Percentiles rank a stretch among this genome's conserved stretches.
phyloP scores from a whole-genome alignment of 1,139 yeast species.

The Magnusiomyces ingens region DNA sequence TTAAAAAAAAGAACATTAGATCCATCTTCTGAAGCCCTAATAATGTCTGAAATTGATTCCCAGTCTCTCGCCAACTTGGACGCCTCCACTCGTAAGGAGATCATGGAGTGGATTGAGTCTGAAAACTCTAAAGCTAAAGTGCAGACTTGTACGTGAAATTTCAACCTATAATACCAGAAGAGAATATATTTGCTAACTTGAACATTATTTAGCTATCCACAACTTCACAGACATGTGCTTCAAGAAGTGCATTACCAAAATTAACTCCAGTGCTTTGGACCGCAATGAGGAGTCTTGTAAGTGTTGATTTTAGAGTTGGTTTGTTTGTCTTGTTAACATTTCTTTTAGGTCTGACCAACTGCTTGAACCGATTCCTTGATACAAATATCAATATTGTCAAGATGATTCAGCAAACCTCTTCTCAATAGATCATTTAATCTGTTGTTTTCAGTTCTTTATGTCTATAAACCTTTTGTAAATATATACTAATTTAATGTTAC shows the following conservation, averaged over 20 bases:
- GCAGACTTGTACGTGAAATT: slow-evolving; percentile 45
- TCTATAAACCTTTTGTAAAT: not conserved
- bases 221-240: slow-evolving; percentile 86
- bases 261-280: slow-evolving; percentile 48
- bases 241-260: slow-evolving; percentile 65
- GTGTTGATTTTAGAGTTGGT: slow-evolving; percentile 10
- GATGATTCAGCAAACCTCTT: slow-evolving; percentile 10
- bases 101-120: slow-evolving; percentile 66
- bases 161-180: not conserved
- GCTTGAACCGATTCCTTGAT: slow-evolving; percentile 80
- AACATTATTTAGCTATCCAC: slow-evolving; percentile 46
- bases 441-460: not conserved
- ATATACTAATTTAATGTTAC: not conserved
- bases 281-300: slow-evolving; percentile 58
- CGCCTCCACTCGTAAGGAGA: slow-evolving; percentile 65
- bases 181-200: not conserved
- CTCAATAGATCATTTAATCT: not conserved
- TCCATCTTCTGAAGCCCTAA: slow-evolving; percentile 1
- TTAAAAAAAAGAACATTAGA: not conserved
- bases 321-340: not conserved
- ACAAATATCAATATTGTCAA: slow-evolving; percentile 81
- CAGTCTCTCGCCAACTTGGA: slow-evolving; percentile 59
- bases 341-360: slow-evolving; percentile 46
- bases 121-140: slow-evolving; percentile 87
- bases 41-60: slow-evolving; percentile 58